Evolutionary conservation across 129 eudicot genomes (phyloP), one percentile per base, ranked within the genome.

Genomic region (Chrysanthemum makinoi): DNA sequence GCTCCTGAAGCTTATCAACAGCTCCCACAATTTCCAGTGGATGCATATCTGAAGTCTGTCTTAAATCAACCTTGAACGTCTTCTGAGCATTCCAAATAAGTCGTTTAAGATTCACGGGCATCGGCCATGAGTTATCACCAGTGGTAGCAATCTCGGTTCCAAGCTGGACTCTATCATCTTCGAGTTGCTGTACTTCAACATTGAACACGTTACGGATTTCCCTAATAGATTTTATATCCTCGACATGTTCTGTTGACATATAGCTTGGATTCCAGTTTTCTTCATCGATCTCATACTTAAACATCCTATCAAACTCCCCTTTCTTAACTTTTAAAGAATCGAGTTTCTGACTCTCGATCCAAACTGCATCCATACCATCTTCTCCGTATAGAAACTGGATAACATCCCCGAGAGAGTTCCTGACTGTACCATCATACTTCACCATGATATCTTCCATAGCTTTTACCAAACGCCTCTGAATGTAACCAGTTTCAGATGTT

Each of bases 391-490:
- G 87, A 80, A 93, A 93, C 82, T 93, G 98, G 52, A 93, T 93
- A 30, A 93, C 95, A 82, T 89, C 96, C 1, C 98, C 98, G 13
- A 93, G 66, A 5, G 98, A 93, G 68, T 93, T 93, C 72, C 98
- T 87, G 13, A 93, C 96, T 26, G 98, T 93, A 7, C 98, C 95
- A 74, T 93, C 96, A 80, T 93, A 93, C 65, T 93, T 89, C 75
- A 93, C 98, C 98, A 93, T 93, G 71, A 93, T 93, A 75, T 93
- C 98, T 82, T 93, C 96, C 98, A 89, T 93, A 77, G 98, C 98
- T 70, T 93, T 93, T 56, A 93, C 95, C 20, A 93, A 75, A 50
- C 98, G 83, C 78, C 98, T 77, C 73, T 93, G 95, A 47, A 93
- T 93, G 62, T 89, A 93, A 12, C 98, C 98, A 66, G 98, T 93